phyloP scores from a whole-genome alignment of 257 asterid genomes.

The Jaltomata sinuosa region DNA sequence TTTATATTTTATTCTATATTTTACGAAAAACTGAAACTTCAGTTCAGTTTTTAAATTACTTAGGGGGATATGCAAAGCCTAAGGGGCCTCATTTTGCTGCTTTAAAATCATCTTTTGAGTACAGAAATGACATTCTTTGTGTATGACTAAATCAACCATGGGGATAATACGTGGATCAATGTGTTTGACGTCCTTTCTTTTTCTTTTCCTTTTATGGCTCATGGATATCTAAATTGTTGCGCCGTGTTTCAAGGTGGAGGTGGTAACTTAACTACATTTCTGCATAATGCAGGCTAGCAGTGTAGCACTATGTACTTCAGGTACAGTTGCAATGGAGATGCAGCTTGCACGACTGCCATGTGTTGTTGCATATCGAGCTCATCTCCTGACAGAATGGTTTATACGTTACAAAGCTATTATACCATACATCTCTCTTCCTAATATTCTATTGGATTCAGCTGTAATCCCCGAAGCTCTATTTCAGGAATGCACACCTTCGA shows the following conservation, averaged over 20 bases:
- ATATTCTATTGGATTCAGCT: constrained; percentile 60
- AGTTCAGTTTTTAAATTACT: background rate
- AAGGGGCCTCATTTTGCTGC: background rate
- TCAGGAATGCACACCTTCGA: constrained; percentile 65
- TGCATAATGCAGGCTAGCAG: constrained; percentile 63
- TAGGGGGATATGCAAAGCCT: background rate
- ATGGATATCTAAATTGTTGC: background rate
- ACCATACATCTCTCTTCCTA: constrained; percentile 81
- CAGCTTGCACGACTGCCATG: constrained; percentile 94
- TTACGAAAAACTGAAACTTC: background rate
- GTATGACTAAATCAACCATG: background rate
- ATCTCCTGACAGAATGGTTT: constrained; percentile 74
- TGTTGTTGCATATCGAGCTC: constrained; percentile 88
- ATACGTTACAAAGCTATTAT: constrained; percentile 69
- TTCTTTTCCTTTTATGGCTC: background rate
- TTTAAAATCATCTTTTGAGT: background rate
- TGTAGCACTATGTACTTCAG: constrained; percentile 86
- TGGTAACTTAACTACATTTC: background rate
- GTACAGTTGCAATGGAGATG: constrained; percentile 83
- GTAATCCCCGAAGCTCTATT: constrained; percentile 88
- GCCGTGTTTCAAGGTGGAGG: background rate
- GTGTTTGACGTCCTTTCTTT: background rate
- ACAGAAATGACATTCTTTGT: background rate
- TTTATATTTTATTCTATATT: background rate
- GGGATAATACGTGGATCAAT: background rate